Evolutionary conservation across 345 rosid species (phyloP).

Genomic region (Nasturtium officinale): DNA sequence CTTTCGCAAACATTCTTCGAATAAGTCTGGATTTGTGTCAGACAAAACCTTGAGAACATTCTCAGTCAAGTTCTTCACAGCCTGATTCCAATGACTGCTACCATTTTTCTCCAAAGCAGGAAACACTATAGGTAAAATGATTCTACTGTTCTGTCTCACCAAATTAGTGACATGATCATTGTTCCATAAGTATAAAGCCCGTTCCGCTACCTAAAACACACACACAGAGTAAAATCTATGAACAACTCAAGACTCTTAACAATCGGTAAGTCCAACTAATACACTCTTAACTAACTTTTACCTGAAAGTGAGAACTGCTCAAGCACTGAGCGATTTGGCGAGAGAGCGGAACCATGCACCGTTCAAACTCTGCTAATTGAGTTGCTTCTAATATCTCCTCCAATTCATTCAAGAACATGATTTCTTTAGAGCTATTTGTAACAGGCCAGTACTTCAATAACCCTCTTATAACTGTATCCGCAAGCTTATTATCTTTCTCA

Average conservation of each 20-base stretch:
- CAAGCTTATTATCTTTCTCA: slow-evolving; percentile 89
- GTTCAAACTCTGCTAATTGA: slow-evolving; percentile 75
- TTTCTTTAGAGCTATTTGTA: slow-evolving; percentile 91
- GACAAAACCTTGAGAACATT: slow-evolving; percentile 47
- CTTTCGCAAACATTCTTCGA: slow-evolving; percentile 44
- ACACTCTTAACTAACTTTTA: slow-evolving; percentile 24
- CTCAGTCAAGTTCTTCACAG: slow-evolving; percentile 44
- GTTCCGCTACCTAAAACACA: slow-evolving; percentile 45
- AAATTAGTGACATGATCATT: slow-evolving; percentile 44
- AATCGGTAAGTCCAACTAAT: background rate
- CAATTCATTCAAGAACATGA: slow-evolving; percentile 84
- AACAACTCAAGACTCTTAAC: slow-evolving; percentile 23
- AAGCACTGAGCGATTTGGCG: slow-evolving; percentile 72
- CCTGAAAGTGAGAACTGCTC: slow-evolving; percentile 92
- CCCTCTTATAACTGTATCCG: slow-evolving; percentile 75
- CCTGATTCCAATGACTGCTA: slow-evolving; percentile 45
- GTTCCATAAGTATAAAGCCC: slow-evolving; percentile 48
- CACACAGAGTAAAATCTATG: slow-evolving; percentile 11
- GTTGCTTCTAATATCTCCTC: slow-evolving; percentile 91
- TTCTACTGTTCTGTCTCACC: slow-evolving; percentile 44
- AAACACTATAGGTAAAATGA: slow-evolving; percentile 44
- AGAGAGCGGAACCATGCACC: slow-evolving; percentile 83
- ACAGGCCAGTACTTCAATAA: slow-evolving; percentile 89
- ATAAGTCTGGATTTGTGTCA: slow-evolving; percentile 43
- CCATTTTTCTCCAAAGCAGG: slow-evolving; percentile 46